Evolutionary conservation across 257 asterid genomes (phyloP), one percentile per base, ranked within the genome.

Genomic region (Perilla frutescens): DNA sequence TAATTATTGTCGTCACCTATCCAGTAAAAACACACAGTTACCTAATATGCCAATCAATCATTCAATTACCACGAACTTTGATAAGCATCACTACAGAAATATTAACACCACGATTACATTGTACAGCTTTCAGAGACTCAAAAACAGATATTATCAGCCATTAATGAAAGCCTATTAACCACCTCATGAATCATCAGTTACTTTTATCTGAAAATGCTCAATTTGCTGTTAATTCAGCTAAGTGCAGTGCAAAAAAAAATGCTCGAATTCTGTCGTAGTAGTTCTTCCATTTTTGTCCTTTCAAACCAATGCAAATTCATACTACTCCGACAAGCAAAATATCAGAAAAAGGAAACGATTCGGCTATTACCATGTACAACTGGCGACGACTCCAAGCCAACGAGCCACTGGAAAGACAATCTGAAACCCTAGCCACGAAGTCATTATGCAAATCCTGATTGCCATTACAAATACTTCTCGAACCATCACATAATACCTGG

Each of bases 321-420:
- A n/a, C 59, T 63, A 15, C 45, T 34, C 51, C 63, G 10, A 49
- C 49, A 55, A 54, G 29, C 43, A 14, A 7, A 65, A 40, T 39
- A 60, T 57, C 41, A 10, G 32, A 53, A 56, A 11, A 31, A 34
- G 60, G 32, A 6, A 41, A 48, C 37, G 72, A 65, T 7, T 66
- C 71, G 2, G 44, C 26, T 10, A 51, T 77, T 87, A 94, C 99
- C 91, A 80, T 86, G 82, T 85, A 84, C 73, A 86, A 60, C 76
- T 94, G 96, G 50, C 91, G 91, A 62, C 84, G 85, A 78, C 93
- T 88, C 98, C 96, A 94, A 48, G 89, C 85, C 66, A 90, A 75
- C 3, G 96, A 77, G 20, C 88, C 90, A 37, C 80, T 64, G 2
- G 99, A 90, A 15, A 91, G 82, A 65, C 74, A 80, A 62, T 86